Evolutionary conservation across 1,284 basidiomycete genomes (phyloP).

Genomic region (Ustilago xerochloae): DNA sequence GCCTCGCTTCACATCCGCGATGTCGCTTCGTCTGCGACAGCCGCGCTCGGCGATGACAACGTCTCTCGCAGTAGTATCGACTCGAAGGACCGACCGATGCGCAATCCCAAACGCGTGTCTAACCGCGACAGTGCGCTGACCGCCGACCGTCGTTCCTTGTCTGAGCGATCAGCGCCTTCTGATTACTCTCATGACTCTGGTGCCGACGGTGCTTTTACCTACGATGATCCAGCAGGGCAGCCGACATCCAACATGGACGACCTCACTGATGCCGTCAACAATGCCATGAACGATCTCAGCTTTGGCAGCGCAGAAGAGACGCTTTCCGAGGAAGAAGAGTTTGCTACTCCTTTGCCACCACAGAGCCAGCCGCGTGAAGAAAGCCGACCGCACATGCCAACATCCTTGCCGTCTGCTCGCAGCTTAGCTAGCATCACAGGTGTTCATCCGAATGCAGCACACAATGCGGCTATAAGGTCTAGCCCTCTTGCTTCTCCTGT

Average conservation of each 20-base stretch:
- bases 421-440: slow-evolving; percentile 31
- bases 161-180: slow-evolving; percentile 39
- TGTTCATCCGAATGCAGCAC: background rate
- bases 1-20: slow-evolving; percentile 26
- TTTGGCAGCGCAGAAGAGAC: slow-evolving; percentile 47
- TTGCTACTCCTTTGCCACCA: slow-evolving; percentile 31
- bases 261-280: slow-evolving; percentile 53
- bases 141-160: slow-evolving; percentile 16
- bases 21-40: slow-evolving; percentile 23
- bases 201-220: slow-evolving; percentile 19
- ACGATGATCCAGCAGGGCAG: slow-evolving; percentile 9
- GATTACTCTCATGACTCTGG: slow-evolving; percentile 50
- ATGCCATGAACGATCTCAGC: slow-evolving; percentile 58
- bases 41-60: slow-evolving; percentile 9
- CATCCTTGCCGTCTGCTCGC: slow-evolving; percentile 23
- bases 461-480: slow-evolving; percentile 6
- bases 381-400: slow-evolving; percentile 8
- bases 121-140: slow-evolving; percentile 6
- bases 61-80: slow-evolving; percentile 29
- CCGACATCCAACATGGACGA: slow-evolving; percentile 44
- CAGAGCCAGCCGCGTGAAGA: slow-evolving; percentile 6
- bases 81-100: slow-evolving; percentile 30
- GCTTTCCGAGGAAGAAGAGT: slow-evolving; percentile 26
- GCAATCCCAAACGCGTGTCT: slow-evolving; percentile 40
- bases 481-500: slow-evolving; percentile 19